Percentiles rank a stretch among this genome's conserved stretches.
Evolutionary conservation across 1,284 basidiomycete species (phyloP).

Genomic region (Gomphus bonarii): DNA sequence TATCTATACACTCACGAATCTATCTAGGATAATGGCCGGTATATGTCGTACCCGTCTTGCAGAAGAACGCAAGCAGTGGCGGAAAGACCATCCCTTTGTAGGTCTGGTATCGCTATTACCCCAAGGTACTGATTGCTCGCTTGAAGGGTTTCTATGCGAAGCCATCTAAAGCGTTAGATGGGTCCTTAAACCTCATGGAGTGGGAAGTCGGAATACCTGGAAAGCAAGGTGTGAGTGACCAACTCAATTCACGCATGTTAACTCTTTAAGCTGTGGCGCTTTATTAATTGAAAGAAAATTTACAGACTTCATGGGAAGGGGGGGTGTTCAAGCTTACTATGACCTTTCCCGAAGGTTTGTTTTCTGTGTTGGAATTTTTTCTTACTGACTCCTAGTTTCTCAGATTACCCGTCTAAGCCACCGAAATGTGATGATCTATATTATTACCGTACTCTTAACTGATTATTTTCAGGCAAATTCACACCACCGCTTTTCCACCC

Average conservation of each 20-base stretch:
- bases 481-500: constrained; percentile 94
- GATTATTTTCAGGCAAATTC: constrained; percentile 76
- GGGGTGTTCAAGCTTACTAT: constrained; percentile 91
- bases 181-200: constrained; percentile 91
- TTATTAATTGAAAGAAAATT: constrained; percentile 17
- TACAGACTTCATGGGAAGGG: constrained; percentile 92
- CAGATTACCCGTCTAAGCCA: constrained; percentile 92
- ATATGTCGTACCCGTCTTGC: constrained; percentile 80
- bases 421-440: constrained; percentile 67
- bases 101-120: constrained; percentile 26
- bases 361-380: constrained; percentile 15
- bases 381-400: not conserved
- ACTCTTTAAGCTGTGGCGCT: constrained; percentile 15
- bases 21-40: constrained; percentile 47
- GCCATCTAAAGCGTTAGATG: constrained; percentile 82
- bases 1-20: not conserved
- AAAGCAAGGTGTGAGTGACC: constrained; percentile 58
- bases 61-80: constrained; percentile 98
- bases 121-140: not conserved
- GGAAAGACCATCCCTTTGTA: constrained; percentile 98
- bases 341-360: constrained; percentile 86
- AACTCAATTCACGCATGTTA: constrained; percentile 6
- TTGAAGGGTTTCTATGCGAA: constrained; percentile 92
- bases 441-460: not conserved
- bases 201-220: constrained; percentile 98